A percentile compares a stretch with the other conserved stretches of the same genome.
phyloP scores from a whole-genome alignment of 306 rosid genomes.

The Prunus campanulata region DNA sequence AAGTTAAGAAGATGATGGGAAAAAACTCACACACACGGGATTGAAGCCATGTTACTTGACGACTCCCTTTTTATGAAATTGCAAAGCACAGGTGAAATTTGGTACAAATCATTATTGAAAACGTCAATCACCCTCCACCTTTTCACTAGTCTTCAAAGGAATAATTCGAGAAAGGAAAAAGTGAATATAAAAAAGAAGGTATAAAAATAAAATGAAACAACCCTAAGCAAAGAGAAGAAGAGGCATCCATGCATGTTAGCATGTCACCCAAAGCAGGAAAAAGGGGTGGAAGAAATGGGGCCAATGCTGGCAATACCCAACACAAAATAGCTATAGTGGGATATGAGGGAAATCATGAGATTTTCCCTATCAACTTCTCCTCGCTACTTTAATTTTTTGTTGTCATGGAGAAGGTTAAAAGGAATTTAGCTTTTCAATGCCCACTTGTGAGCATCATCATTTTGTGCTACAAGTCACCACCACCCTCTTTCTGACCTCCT shows the following conservation, averaged over 20 bases:
- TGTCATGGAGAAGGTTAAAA: constrained; percentile 29
- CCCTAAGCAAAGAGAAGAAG: constrained; percentile 22
- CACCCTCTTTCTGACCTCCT: constrained; percentile 26
- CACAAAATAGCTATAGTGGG: constrained; percentile 29
- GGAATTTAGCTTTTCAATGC: constrained; percentile 62
- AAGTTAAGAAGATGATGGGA: neutral
- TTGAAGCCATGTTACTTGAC: neutral
- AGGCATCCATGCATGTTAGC: constrained; percentile 60
- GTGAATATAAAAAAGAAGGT: neutral
- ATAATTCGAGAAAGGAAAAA: constrained; percentile 32
- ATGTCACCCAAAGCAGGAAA: constrained; percentile 71
- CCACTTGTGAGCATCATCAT: constrained; percentile 68
- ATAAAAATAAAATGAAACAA: constrained; percentile 8
- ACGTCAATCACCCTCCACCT: constrained; percentile 36
- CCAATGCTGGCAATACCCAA: constrained; percentile 49
- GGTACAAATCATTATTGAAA: constrained; percentile 45
- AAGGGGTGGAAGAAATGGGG: constrained; percentile 47
- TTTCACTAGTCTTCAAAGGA: constrained; percentile 34
- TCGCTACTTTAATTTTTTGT: neutral
- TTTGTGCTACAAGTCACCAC: constrained; percentile 49
- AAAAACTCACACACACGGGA: too few species aligned
- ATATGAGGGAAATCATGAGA: constrained; percentile 24
- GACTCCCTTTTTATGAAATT: neutral
- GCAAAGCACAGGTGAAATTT: neutral
- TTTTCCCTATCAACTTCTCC: constrained; percentile 4